Base-by-base conservation (phyloP, 148 eudicot genomes). In the Salicornia ramosissima region DNA sequence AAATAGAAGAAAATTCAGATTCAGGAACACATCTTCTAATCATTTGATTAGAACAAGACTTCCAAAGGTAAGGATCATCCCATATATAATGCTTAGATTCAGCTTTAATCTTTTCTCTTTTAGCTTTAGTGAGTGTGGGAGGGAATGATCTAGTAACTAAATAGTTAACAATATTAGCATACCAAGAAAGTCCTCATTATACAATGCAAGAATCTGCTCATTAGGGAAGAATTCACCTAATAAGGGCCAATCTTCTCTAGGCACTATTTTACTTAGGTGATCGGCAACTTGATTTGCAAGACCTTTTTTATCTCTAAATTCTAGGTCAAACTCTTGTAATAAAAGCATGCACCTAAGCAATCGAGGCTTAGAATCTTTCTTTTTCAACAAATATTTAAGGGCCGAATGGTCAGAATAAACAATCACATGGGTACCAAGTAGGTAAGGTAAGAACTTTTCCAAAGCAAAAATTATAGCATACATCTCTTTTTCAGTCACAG, bases 381-480 rank as follows among this genome's bases (percentile, higher is more conserved):
- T 69, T 6, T 4, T 1, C 0, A 53, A 4, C 29, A 69, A 54
- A 26, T 52, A n/a, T n/a, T n/a, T n/a, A n/a, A n/a, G n/a, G n/a
- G n/a, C n/a, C n/a, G n/a, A n/a, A n/a, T n/a, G n/a, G n/a, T n/a
- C n/a, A n/a, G n/a, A n/a, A n/a, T n/a, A n/a, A n/a, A n/a, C n/a
- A n/a, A n/a, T n/a, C n/a, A 49, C 57, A 29, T 50, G 49, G 15
- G 29, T 1, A 28, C 39, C 57, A 47, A 67, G 40, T 6, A 50
- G 18, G 49, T 67, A 67, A 9, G 52, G 25, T 9, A 31, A 9
- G 13, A 65, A 42, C 69, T 25, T 65, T 65, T 24, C 45, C 54
- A 1, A 30, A 42, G n/a, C n/a, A n/a, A n/a, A n/a, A n/a, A n/a
- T n/a, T n/a, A n/a, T n/a, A n/a, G n/a, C n/a, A n/a, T n/a, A n/a